Percentiles rank a stretch among this genome's conserved stretches.
These are phyloP conservation scores for Penicillium expansum DNA, from an alignment of 2,329 filamentous ascomycete genomes.

Conservation along the genomic window DNA sequence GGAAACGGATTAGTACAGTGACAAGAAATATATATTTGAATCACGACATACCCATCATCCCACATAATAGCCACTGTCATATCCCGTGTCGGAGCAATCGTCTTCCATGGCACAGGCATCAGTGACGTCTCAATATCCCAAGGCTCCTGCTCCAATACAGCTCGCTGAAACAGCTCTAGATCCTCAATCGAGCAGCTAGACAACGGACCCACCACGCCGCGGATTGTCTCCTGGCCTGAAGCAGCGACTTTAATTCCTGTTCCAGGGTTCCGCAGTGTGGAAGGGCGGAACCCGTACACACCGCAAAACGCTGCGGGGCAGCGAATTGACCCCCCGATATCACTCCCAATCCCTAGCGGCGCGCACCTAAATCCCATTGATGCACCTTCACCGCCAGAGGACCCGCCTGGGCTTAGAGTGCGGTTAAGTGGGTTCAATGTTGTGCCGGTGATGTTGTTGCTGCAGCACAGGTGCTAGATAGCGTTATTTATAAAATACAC, in stretches of 20 bases:
- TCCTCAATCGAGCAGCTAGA: constrained; percentile 32
- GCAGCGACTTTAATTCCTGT: constrained; percentile 29
- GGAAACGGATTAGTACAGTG: neutral
- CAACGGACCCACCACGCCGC: constrained; percentile 33
- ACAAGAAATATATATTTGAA: neutral
- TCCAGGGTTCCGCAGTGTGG: constrained; percentile 34
- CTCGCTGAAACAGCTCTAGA: constrained; percentile 40
- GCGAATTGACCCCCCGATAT: constrained; percentile 50
- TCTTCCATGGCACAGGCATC: constrained; percentile 44
- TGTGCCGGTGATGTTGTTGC: constrained; percentile 43
- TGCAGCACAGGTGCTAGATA: constrained; percentile 35
- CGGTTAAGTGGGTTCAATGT: constrained; percentile 44
- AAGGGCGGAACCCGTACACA: constrained; percentile 45
- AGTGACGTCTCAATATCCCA: constrained; percentile 45
- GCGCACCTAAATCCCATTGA: constrained; percentile 44
- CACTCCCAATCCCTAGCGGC: constrained; percentile 46
- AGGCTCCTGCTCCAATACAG: constrained; percentile 39
- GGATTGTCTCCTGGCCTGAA: constrained; percentile 40
- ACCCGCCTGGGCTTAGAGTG: constrained; percentile 42
- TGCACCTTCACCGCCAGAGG: constrained; percentile 47
- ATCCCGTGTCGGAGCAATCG: constrained; percentile 19
- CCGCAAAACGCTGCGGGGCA: constrained; percentile 47
- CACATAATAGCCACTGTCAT: constrained; percentile 58
- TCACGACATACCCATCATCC: constrained; percentile 53
- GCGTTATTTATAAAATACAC: constrained; percentile 3